Evolutionary conservation across 2,329 filamentous ascomycete genomes (phyloP), one percentile per base, ranked within the genome.

Genomic region (Pezicula rhizophila): DNA sequence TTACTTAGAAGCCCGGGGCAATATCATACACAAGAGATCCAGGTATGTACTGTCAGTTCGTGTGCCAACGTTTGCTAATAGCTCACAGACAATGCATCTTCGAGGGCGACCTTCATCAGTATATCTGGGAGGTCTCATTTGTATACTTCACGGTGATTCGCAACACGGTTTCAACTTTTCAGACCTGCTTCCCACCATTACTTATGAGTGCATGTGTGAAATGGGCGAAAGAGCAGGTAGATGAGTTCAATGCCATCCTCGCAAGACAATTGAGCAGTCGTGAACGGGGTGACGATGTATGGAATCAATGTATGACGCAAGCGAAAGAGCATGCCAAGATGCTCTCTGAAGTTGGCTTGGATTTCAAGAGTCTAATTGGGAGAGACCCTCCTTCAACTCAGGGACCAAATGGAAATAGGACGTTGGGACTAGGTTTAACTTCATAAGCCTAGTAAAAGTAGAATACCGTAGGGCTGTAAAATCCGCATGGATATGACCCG

Each of bases 201-300:
- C 89, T 93, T 73, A 95, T 93, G 78, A 95, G 89, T 61, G 90
- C 91, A 0, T 95, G 90, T 60, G 92, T 99, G 60, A 95, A 92
- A 64, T 99, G 93, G 93, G 91, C 90, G n/a, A 97, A 96, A 68
- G 86, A 93, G 59, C 84, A 95, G 64, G 82, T 97, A 1, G 91
- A 96, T 59, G 83, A 83, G 2, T 97, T 97, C 73, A 97, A 96
- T 61, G 77, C 76, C 41, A 82, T 93, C 45, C 74, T 99, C 34
- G 81, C 78, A 33, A 77, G 92, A 51, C 93, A 97, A 69, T 73
- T 99, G 52, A 95, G 89, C 68, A 90, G 87, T 63, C 87, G 93
- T 2, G 85, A 95, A 52, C 78, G 75, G 44, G 83, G 79, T n/a
- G 85, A 85, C 12, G 76, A 81, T 40, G 78, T 88, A 1, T 96